phyloP scores from a whole-genome alignment of 371 early-diverging fungal genomes.

The Syncephalis plumigaleata region DNA sequence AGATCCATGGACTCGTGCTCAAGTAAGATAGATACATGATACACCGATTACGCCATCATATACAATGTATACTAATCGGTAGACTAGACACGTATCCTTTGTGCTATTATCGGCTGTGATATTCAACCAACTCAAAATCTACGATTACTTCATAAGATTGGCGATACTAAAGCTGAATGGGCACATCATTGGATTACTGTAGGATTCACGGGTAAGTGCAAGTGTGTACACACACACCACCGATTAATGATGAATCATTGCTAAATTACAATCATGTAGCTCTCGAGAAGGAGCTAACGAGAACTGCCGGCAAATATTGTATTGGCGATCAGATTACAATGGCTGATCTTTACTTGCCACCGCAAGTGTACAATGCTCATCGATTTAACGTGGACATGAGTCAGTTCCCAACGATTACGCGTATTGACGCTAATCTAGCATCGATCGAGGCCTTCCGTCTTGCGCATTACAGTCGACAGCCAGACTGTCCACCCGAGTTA shows the following conservation, averaged over 20 bases:
- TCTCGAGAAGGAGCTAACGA: constrained; percentile 39
- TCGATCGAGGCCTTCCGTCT: constrained; percentile 44
- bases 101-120: constrained; percentile 50
- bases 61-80: no score
- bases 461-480: constrained; percentile 52
- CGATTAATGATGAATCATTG: neutral
- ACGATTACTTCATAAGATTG: constrained; percentile 40
- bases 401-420: constrained; percentile 41
- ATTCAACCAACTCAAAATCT: constrained; percentile 83
- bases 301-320: constrained; percentile 50
- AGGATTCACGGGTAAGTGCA: constrained; percentile 43
- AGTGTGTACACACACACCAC: neutral
- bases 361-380: constrained; percentile 66
- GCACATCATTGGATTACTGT: constrained; percentile 28
- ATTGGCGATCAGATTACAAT: constrained; percentile 68
- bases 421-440: constrained; percentile 27
- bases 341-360: constrained; percentile 67
- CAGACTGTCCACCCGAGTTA: constrained; percentile 46
- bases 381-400: constrained; percentile 56
- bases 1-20: constrained; percentile 37
- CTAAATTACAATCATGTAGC: constrained; percentile 15
- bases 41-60: no score
- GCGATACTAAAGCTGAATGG: constrained; percentile 40
- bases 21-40: no score
- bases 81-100: constrained; percentile 4